Evolutionary conservation across 768 basidiomycete genomes (phyloP).

Genomic region (Tylopilus felleus): DNA sequence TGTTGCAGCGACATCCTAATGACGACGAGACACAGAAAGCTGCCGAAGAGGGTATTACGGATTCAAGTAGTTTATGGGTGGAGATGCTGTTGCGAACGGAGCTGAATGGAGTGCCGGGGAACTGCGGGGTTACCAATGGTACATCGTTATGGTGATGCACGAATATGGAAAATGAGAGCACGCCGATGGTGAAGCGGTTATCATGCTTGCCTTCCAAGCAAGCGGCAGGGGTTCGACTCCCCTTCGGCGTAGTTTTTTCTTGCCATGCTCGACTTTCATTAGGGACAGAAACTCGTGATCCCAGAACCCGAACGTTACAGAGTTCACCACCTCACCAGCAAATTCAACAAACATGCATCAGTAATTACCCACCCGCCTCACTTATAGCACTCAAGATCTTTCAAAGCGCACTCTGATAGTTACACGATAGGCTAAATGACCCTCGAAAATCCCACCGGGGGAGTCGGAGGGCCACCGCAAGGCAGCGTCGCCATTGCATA

Average conservation of each 20-base stretch:
- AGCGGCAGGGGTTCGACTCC: slow-evolving; percentile 78
- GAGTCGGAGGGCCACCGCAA: too few relatives aligned
- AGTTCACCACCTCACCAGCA: background rate
- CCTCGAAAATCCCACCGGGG: too few relatives aligned
- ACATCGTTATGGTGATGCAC: slow-evolving; percentile 3
- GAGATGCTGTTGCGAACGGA: slow-evolving; percentile 21
- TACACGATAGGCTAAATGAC: too few relatives aligned
- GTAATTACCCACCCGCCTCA: too few relatives aligned
- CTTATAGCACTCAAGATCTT: too few relatives aligned
- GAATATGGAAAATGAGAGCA: background rate
- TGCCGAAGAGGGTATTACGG: slow-evolving; percentile 11
- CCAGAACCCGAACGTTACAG: too few relatives aligned
- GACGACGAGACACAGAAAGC: background rate
- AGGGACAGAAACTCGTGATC: too few relatives aligned
- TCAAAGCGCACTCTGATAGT: too few relatives aligned
- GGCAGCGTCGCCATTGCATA: too few relatives aligned
- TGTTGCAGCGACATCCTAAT: slow-evolving; percentile 57
- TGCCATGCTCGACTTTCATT: too few relatives aligned
- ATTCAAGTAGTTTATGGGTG: slow-evolving; percentile 1
- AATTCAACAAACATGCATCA: too few relatives aligned
- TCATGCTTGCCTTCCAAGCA: slow-evolving; percentile 89
- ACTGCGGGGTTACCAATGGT: background rate
- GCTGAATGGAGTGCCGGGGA: background rate
- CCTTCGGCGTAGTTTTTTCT: slow-evolving; percentile 43
- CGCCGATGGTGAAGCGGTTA: slow-evolving; percentile 86